phyloP scores from a whole-genome alignment of 306 rosid genomes.

The barrel medic (Medicago truncatula) region DNA sequence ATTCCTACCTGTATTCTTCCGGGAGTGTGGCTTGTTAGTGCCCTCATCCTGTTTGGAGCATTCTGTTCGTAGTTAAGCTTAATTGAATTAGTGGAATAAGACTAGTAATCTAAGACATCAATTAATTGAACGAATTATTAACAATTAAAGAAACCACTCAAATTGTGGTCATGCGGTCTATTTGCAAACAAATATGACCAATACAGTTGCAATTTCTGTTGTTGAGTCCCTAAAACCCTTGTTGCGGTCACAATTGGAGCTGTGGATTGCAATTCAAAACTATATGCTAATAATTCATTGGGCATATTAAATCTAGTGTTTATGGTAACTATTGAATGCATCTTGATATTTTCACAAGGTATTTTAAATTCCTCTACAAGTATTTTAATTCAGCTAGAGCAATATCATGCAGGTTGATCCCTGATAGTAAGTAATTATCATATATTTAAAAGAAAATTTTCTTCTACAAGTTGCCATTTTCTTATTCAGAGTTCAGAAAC shows the following conservation, averaged over 20 bases:
- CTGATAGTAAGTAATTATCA: background rate
- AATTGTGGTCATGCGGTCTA: background rate
- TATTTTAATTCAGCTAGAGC: background rate
- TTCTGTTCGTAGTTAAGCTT: slow-evolving; percentile 23
- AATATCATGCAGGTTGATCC: background rate
- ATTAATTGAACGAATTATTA: background rate
- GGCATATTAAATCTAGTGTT: slow-evolving; percentile 1
- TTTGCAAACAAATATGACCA: background rate
- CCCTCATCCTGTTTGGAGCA: background rate
- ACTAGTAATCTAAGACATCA: background rate
- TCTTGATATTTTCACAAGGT: slow-evolving; percentile 15
- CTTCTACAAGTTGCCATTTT: background rate
- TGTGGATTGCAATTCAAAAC: background rate
- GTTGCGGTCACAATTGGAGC: background rate
- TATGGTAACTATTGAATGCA: slow-evolving; percentile 6
- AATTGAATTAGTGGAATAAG: background rate
- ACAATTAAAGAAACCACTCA: background rate
- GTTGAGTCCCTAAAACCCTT: background rate
- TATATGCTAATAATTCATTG: background rate
- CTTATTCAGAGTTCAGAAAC: background rate
- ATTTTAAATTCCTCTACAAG: background rate
- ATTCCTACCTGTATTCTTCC: background rate
- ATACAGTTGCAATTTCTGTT: background rate
- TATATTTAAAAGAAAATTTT: background rate
- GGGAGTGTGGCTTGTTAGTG: background rate